Base-by-base conservation (phyloP, 176 grass and related monocot genomes). In the Musa acuminata region DNA sequence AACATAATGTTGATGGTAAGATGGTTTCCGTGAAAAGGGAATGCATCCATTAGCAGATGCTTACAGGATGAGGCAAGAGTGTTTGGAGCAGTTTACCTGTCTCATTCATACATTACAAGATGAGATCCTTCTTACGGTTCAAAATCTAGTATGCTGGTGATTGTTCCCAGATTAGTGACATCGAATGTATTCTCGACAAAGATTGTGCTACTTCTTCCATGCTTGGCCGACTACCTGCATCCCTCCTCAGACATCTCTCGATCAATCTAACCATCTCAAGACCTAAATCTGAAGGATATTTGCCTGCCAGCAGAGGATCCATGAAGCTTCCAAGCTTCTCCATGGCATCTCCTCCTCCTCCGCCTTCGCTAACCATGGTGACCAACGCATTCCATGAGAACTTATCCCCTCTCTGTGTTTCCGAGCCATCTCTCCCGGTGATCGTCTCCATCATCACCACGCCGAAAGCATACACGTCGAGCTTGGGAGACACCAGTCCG, bases 381-480 rank as follows among this genome's bases (percentile, higher is more conserved):
- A 24, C 62, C 22, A 87, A 3, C 0, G 17, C 26, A 2, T 58
- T 62, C 11, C 80, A 64, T 9, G 65, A 8, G 8, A 75, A 13
- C 1, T 27, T 22, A 57, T 64, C 63, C 13, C 23, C 22, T 26
- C 21, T 67, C 20, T 26, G 71, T 6, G 51, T 9, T 12, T 53
- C 75, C 17, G 23, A 25, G 1, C 51, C 75, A 35, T 67, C 87
- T 55, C 82, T 89, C 0, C 89, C 89, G 1, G 89, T 87, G 21
- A 96, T 22, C 73, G 89, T 88, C 87, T 92, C 78, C 50, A 96
- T 83, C 1, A 92, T 78, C 74, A 92, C 87, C 21, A 92, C 85
- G 13, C 92, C 92, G 11, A 96, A 75, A 22, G 86, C 84, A 80
- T 92, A 96, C 23, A 89, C 89, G 78, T 96, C 92, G 8, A 88